Percentiles rank a stretch among this genome's conserved stretches.
These are phyloP conservation scores for Oxalis stricta DNA, from an alignment of 441 rosid genomes.

Conservation along the genomic window DNA sequence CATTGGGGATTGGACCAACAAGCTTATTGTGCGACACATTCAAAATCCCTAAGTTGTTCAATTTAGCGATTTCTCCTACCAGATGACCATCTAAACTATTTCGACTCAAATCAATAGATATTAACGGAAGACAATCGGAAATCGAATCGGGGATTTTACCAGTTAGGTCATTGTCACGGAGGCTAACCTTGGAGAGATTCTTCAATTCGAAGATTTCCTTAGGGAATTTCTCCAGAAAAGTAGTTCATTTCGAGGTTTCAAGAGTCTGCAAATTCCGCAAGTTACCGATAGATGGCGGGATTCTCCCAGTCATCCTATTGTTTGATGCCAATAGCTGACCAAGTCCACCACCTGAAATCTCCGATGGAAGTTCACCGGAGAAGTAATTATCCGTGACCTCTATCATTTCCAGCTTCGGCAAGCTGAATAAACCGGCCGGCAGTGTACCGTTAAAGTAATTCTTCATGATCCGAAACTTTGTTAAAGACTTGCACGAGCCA, in stretches of 20 bases:
- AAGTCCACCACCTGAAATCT: conserved; percentile 38
- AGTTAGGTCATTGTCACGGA: conserved; percentile 36
- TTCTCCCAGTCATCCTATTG: conserved; percentile 46
- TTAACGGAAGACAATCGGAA: conserved; percentile 27
- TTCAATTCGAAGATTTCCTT: conserved; percentile 33
- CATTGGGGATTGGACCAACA: conserved; percentile 54
- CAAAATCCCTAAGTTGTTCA: conserved; percentile 37
- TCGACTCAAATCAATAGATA: conserved; percentile 48
- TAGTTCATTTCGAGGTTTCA: conserved; percentile 34
- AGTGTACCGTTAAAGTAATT: conserved; percentile 55
- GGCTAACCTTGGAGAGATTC: conserved; percentile 29
- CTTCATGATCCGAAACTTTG: conserved; percentile 32
- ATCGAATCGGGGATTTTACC: conserved; percentile 51
- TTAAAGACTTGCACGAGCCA: conserved; percentile 54
- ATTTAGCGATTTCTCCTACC: conserved; percentile 28
- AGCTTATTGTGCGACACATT: conserved; percentile 54
- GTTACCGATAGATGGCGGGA: conserved; percentile 52
- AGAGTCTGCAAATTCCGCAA: conserved; percentile 28
- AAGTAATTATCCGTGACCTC: conserved; percentile 52
- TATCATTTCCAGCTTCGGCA: conserved; percentile 28
- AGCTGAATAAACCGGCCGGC: conserved; percentile 57
- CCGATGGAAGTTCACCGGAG: conserved; percentile 56
- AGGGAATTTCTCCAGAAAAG: conserved; percentile 43
- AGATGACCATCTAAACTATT: conserved; percentile 47
- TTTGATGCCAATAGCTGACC: conserved; percentile 31